Evolutionary conservation across 2,329 filamentous ascomycete species (phyloP), one percentile per base, ranked within the genome.

Genomic region (Kalmusia sp.): DNA sequence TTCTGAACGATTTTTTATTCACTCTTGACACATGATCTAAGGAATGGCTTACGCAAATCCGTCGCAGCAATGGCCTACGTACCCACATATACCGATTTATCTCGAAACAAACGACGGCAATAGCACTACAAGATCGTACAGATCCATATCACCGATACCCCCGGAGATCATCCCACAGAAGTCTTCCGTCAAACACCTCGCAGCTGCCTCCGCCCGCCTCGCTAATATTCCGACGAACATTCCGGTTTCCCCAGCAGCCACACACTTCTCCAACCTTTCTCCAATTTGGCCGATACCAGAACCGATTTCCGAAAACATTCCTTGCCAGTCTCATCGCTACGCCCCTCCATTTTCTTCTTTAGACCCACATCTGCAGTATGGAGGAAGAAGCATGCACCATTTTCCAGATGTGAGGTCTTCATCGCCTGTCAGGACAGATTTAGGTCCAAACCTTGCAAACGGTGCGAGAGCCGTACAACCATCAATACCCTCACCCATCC

Each of bases 71-170:
- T 67, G 62, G 65, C 58, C 66, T 3, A 6, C 53, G 0, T 67
- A 58, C n/a, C 60, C 65, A 1, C 58, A 58, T 3, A 66, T 69
- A 12, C 66, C 66, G 0, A 68, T 68, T 3, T 68, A 61, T 17
- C 61, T 68, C 3, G 66, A 68, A 8, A 57, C 64, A 0, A 43
- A 51, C 2, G 60, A 68, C 25, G 56, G 59, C 4, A 44, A 57
- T 4, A 21, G 22, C 9, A 44, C 50, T 0, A 33, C 54, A 1
- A 64, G 62, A 15, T 53, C 62, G 1, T 67, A 68, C 15, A 58
- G 61, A 0, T 63, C 64, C 0, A 69, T 63, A 1, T 61, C 63
- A 1, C 66, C 64, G 0, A 65, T 64, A 2, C 58, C 61, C 0
- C 64, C 62, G n/a, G n/a, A n/a, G n/a, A n/a, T n/a, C n/a, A n/a